phyloP scores from a whole-genome alignment of 1,284 basidiomycete species.

The Somion occarium region DNA sequence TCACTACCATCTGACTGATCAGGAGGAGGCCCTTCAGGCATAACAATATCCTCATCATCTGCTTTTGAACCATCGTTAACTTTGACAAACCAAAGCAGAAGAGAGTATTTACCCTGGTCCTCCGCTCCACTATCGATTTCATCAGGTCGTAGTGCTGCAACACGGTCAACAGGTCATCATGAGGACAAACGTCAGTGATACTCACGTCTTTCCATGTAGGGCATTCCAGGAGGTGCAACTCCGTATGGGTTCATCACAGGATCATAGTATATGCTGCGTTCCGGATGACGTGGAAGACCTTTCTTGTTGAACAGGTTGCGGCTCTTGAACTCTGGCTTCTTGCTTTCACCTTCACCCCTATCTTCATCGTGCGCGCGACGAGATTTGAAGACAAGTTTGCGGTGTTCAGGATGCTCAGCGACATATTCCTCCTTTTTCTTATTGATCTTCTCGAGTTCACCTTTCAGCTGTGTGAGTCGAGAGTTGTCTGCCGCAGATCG shows the following conservation, averaged over 20 bases:
- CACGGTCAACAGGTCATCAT: constrained; percentile 2
- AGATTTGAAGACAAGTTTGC: constrained; percentile 66
- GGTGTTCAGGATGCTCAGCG: constrained; percentile 85
- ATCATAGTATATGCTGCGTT: constrained; percentile 90
- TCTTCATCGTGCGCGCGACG: constrained; percentile 41
- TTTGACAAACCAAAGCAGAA: not conserved
- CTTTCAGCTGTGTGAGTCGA: constrained; percentile 61
- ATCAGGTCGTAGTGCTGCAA: constrained; percentile 52
- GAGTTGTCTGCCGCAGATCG: constrained; percentile 44
- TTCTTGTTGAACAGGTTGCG: constrained; percentile 75
- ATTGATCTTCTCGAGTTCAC: constrained; percentile 75
- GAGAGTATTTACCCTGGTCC: constrained; percentile 35
- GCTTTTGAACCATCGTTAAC: constrained; percentile 2
- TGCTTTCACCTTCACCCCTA: constrained; percentile 35
- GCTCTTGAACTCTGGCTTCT: constrained; percentile 37
- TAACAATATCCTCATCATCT: constrained; percentile 47
- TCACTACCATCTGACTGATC: constrained; percentile 44
- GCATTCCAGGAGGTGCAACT: constrained; percentile 95
- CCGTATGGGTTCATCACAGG: constrained; percentile 92
- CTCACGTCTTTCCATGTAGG: constrained; percentile 83
- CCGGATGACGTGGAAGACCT: constrained; percentile 80
- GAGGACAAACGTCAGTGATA: constrained; percentile 13
- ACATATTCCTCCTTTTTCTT: constrained; percentile 89
- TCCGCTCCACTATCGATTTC: constrained; percentile 60
- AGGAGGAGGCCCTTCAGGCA: constrained; percentile 77